Percentiles rank a stretch among this genome's conserved stretches.
These are phyloP conservation scores for Boletus fagicola DNA, from an alignment of 768 basidiomycete species.

Conservation along the genomic window DNA sequence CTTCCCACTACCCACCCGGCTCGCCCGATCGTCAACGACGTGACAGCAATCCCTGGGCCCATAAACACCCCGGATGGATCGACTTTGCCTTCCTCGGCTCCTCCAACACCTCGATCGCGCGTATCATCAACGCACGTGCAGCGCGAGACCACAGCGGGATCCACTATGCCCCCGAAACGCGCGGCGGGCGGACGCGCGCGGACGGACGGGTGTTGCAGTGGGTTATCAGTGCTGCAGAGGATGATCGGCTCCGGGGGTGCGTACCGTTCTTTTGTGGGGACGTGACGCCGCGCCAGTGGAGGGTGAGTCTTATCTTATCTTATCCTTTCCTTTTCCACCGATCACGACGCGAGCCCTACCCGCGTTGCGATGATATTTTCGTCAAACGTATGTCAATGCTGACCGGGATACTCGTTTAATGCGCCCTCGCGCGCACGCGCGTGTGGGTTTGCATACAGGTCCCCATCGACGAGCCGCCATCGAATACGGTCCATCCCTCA, in stretches of 20 bases:
- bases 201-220: constrained; percentile 60
- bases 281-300: constrained; percentile 54
- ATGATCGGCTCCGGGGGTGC: constrained; percentile 27
- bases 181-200: constrained; percentile 53
- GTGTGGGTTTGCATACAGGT: constrained; percentile 38
- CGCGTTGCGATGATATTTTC: neutral
- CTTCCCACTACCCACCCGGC: constrained; percentile 50
- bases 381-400: neutral
- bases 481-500: constrained; percentile 51
- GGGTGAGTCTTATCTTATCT: constrained; percentile 40
- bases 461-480: constrained; percentile 40
- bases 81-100: constrained; percentile 65
- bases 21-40: constrained; percentile 46
- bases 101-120: constrained; percentile 43
- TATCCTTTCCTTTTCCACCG: neutral
- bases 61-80: constrained; percentile 60
- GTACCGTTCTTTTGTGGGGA: constrained; percentile 78
- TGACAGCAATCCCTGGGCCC: constrained; percentile 52
- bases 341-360: too few species aligned
- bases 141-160: constrained; percentile 37
- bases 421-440: neutral
- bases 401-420: neutral
- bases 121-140: constrained; percentile 54
- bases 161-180: constrained; percentile 43
- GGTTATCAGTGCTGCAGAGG: constrained; percentile 48